Evolutionary conservation across 2,329 filamentous ascomycete genomes (phyloP).

Genomic region (Pleoardoris graminearum): DNA sequence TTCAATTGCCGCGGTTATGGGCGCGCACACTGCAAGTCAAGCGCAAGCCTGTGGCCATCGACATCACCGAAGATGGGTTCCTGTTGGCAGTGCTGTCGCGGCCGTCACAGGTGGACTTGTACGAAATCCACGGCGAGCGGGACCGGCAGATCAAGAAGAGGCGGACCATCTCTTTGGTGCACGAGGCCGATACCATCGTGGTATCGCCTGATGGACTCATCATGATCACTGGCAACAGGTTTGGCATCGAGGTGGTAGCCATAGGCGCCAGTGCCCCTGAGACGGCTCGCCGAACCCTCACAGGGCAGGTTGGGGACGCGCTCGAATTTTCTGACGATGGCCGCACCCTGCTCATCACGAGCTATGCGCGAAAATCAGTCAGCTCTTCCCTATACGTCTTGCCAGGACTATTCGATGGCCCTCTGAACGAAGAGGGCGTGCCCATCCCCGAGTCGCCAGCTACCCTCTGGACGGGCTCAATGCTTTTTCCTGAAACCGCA

Average conservation of each 20-base stretch:
- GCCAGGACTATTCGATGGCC: slow-evolving; percentile 45
- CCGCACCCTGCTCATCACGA: slow-evolving; percentile 45
- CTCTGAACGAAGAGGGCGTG: slow-evolving; percentile 46
- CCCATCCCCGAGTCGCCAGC: slow-evolving; percentile 43
- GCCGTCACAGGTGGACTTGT: slow-evolving; percentile 85
- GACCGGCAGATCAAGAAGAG: slow-evolving; percentile 65
- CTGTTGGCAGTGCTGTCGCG: slow-evolving; percentile 78
- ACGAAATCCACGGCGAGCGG: slow-evolving; percentile 61
- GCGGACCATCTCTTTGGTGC: slow-evolving; percentile 74
- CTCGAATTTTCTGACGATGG: slow-evolving; percentile 47
- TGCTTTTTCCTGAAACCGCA: slow-evolving; percentile 47
- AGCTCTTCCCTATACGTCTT: slow-evolving; percentile 45
- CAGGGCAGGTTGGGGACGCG: slow-evolving; percentile 41
- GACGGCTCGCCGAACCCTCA: slow-evolving; percentile 40
- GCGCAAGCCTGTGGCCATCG: slow-evolving; percentile 60
- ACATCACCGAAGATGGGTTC: slow-evolving; percentile 76
- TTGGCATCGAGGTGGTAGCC: slow-evolving; percentile 85
- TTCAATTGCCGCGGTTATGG: slow-evolving; percentile 42
- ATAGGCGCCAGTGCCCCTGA: slow-evolving; percentile 62
- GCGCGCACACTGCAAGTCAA: slow-evolving; percentile 43
- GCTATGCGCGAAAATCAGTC: slow-evolving; percentile 41
- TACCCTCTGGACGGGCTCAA: slow-evolving; percentile 44
- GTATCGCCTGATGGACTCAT: slow-evolving; percentile 81
- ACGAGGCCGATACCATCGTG: slow-evolving; percentile 76
- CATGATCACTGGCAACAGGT: slow-evolving; percentile 80